phyloP scores from a whole-genome alignment of 1,284 basidiomycete species.

The Kwoniella shivajii region DNA sequence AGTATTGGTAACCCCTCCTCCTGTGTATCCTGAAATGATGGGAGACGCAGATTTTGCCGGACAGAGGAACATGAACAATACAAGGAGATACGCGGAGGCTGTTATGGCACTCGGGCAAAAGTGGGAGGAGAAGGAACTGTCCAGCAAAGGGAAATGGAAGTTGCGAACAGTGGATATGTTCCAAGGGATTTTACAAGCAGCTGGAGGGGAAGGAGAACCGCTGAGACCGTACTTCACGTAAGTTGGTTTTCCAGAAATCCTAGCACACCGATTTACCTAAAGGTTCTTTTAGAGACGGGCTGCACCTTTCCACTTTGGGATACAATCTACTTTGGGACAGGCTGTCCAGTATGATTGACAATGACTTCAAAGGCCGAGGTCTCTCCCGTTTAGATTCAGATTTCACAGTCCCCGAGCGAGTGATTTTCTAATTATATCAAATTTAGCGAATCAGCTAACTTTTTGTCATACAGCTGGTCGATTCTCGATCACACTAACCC shows the following conservation, averaged over 20 bases:
- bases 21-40: slow-evolving; percentile 52
- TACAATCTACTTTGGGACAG: slow-evolving; percentile 69
- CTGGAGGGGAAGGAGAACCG: slow-evolving; percentile 58
- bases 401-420: slow-evolving; percentile 4
- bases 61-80: slow-evolving; percentile 59
- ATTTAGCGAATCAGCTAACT: background rate
- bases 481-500: background rate
- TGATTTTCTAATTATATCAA: background rate
- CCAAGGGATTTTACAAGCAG: slow-evolving; percentile 67
- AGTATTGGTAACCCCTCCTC: slow-evolving; percentile 2
- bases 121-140: slow-evolving; percentile 48
- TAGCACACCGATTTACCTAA: background rate
- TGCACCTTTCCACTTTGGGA: slow-evolving; percentile 72
- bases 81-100: slow-evolving; percentile 67
- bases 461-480: background rate
- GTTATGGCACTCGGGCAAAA: slow-evolving; percentile 64
- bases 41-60: slow-evolving; percentile 60
- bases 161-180: slow-evolving; percentile 60
- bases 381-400: background rate
- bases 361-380: background rate
- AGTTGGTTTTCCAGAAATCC: background rate
- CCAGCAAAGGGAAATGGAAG: slow-evolving; percentile 50
- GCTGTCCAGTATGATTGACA: background rate
- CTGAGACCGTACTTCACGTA: slow-evolving; percentile 4
- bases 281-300: slow-evolving; percentile 63